These are phyloP conservation scores for Prunus kanzakura DNA, from an alignment of 306 rosid genomes.

Conservation along the genomic window DNA sequence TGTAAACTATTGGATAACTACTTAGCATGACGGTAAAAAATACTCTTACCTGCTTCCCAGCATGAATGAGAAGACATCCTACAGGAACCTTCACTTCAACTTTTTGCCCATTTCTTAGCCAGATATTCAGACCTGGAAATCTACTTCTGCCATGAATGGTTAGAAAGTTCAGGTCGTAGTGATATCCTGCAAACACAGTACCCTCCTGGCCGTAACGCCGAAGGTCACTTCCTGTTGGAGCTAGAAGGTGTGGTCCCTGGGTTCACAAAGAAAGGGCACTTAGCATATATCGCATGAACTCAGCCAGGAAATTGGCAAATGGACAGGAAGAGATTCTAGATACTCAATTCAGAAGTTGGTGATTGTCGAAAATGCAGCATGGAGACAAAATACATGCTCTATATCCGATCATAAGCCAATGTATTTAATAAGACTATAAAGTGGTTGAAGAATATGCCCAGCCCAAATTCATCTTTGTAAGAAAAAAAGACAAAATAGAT, in stretches of 20 bases:
- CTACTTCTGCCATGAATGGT: constrained; percentile 96
- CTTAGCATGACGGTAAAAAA: neutral
- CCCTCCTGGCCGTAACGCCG: constrained; percentile 64
- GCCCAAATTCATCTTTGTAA: neutral
- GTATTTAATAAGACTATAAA: neutral
- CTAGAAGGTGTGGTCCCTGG: constrained; percentile 96
- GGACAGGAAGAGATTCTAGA: constrained; percentile 3
- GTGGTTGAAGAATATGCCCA: neutral
- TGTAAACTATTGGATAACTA: neutral
- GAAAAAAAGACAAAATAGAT: neutral
- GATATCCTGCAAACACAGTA: constrained; percentile 86
- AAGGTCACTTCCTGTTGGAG: constrained; percentile 98
- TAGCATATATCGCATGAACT: neutral
- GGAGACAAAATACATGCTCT: neutral
- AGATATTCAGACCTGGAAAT: constrained; percentile 90
- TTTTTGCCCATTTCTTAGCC: constrained; percentile 91
- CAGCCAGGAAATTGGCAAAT: constrained; percentile 3
- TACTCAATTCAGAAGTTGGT: neutral
- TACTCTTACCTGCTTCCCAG: constrained; percentile 82
- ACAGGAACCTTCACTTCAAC: constrained; percentile 83
- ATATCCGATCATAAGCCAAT: neutral
- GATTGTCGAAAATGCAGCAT: neutral
- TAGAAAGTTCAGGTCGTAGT: constrained; percentile 85
- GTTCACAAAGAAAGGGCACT: constrained; percentile 22
- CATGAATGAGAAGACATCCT: constrained; percentile 93